These are phyloP conservation scores for Pythium periplocum DNA, from an alignment of 352 stramenopile species.

Conservation along the genomic window DNA sequence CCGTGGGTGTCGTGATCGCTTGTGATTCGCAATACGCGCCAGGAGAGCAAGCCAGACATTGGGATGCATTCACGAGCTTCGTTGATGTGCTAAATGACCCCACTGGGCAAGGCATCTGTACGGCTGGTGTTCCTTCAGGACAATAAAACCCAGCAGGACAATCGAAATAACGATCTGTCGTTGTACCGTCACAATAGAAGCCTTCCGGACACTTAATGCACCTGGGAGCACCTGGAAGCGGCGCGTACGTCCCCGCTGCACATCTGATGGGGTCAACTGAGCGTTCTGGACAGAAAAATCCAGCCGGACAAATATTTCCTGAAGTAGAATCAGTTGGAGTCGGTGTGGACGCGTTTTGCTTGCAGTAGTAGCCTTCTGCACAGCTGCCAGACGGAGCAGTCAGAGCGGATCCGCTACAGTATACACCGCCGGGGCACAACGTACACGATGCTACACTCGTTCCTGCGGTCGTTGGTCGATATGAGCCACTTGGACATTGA, in stretches of 20 bases:
- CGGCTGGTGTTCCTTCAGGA: conserved; percentile 28
- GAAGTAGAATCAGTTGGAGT: conserved; percentile 43
- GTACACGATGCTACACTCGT: conserved; percentile 58
- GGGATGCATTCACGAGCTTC: conserved; percentile 26
- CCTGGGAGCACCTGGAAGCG: conserved; percentile 15
- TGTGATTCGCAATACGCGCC: conserved; percentile 37
- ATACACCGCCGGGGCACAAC: conserved; percentile 50
- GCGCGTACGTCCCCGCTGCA: conserved; percentile 32
- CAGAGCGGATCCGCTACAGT: conserved; percentile 44
- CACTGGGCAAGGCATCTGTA: conserved; percentile 45
- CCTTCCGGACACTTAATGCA: conserved; percentile 52
- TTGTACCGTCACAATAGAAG: conserved; percentile 56
- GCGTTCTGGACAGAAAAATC: conserved; percentile 54
- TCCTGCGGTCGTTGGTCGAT: conserved; percentile 36
- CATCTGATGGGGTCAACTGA: conserved; percentile 44
- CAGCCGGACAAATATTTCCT: conserved; percentile 42
- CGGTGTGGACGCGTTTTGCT: conserved; percentile 28
- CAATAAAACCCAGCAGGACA: conserved; percentile 50
- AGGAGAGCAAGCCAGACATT: conserved; percentile 35
- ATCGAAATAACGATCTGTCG: conserved; percentile 32
- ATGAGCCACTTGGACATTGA: conserved; percentile 63
- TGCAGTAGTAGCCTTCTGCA: conserved; percentile 80
- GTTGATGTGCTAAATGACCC: conserved; percentile 57
- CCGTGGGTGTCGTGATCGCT: conserved; percentile 21
- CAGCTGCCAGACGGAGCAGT: conserved; percentile 53